phyloP scores from a whole-genome alignment of 495 filamentous ascomycete genomes.

The Chaetomium cochliodes region DNA sequence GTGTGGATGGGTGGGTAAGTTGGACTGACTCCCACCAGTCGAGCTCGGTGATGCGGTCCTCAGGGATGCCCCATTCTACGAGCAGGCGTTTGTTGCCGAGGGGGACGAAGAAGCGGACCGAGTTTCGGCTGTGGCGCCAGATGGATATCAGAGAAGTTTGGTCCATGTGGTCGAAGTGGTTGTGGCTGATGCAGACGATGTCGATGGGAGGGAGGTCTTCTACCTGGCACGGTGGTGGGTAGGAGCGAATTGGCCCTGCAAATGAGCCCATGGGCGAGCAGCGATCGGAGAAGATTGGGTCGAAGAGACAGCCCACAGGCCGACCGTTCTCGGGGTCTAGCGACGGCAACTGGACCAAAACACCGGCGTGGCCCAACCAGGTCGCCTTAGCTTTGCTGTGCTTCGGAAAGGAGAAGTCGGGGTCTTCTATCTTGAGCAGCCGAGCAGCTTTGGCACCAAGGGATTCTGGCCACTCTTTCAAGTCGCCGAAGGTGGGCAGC shows the following conservation, averaged over 20 bases:
- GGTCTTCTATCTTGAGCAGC: conserved; percentile 25
- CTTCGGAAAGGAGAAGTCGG: conserved; percentile 30
- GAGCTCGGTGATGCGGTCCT: conserved; percentile 46
- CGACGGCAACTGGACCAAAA: conserved; percentile 44
- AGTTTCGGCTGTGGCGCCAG: conserved; percentile 32
- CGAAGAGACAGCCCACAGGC: conserved; percentile 43
- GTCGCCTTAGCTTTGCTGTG: conserved; percentile 40
- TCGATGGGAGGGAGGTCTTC: conserved; percentile 52
- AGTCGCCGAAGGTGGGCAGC: conserved; percentile 21
- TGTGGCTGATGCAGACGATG: conserved; percentile 50
- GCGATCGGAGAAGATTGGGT: conserved; percentile 55
- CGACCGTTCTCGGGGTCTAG: conserved; percentile 11
- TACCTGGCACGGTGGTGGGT: conserved; percentile 49
- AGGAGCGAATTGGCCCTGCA: conserved; percentile 52
- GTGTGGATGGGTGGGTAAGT: conserved; percentile 25
- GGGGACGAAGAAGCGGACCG: conserved; percentile 46
- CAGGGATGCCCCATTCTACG: conserved; percentile 40
- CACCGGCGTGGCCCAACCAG: conserved; percentile 55
- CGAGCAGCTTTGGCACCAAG: conserved; percentile 26
- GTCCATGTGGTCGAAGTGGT: conserved; percentile 57
- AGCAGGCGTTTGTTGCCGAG: conserved; percentile 44
- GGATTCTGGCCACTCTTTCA: conserved; percentile 25
- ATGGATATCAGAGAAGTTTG: conserved; percentile 40
- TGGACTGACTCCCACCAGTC: conserved; percentile 55
- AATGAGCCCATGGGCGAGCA: conserved; percentile 45